A percentile compares a stretch with the other conserved stretches of the same genome.
Evolutionary conservation across 495 filamentous ascomycete species (phyloP).

Genomic region (Delitschia confertaspora): DNA sequence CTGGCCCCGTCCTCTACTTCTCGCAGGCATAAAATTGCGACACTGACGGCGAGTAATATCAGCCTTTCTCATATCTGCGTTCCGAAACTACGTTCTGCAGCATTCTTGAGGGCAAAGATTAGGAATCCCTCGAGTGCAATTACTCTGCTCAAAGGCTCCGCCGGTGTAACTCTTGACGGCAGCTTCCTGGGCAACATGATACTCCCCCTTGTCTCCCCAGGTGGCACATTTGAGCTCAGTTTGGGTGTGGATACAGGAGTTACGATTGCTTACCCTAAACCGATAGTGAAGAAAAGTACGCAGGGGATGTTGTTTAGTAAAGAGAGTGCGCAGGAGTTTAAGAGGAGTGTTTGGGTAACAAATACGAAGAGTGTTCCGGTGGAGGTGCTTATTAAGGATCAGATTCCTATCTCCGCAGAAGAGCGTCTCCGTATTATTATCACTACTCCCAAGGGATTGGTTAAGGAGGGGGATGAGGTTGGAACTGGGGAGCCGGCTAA

Average conservation of each 20-base stretch:
- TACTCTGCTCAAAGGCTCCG: slow-evolving; percentile 51
- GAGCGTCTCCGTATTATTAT: slow-evolving; percentile 51
- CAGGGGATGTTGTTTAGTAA: slow-evolving; percentile 45
- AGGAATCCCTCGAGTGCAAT: slow-evolving; percentile 47
- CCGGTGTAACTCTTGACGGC: slow-evolving; percentile 59
- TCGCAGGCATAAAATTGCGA: slow-evolving; percentile 33
- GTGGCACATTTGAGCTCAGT: slow-evolving; percentile 51
- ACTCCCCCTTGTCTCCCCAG: slow-evolving; percentile 50
- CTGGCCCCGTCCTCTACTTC: slow-evolving; percentile 40
- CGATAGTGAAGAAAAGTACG: slow-evolving; percentile 46
- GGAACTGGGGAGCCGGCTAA: slow-evolving; percentile 32
- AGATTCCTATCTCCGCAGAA: slow-evolving; percentile 59
- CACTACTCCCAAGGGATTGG: slow-evolving; percentile 45
- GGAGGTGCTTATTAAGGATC: slow-evolving; percentile 52
- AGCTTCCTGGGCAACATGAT: slow-evolving; percentile 55
- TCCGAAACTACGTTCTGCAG: slow-evolving; percentile 56
- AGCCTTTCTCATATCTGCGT: slow-evolving; percentile 49
- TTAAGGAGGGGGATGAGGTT: slow-evolving; percentile 37
- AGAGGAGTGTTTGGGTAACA: slow-evolving; percentile 47
- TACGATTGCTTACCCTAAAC: slow-evolving; percentile 53
- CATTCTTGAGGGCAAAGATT: slow-evolving; percentile 57
- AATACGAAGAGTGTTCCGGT: slow-evolving; percentile 49
- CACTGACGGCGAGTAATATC: slow-evolving; percentile 32
- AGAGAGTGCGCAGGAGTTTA: slow-evolving; percentile 52
- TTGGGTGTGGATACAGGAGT: slow-evolving; percentile 60